A percentile compares a stretch with the other conserved stretches of the same genome.
Evolutionary conservation across 768 basidiomycete species (phyloP).

Genomic region (Serendipita sp.): DNA sequence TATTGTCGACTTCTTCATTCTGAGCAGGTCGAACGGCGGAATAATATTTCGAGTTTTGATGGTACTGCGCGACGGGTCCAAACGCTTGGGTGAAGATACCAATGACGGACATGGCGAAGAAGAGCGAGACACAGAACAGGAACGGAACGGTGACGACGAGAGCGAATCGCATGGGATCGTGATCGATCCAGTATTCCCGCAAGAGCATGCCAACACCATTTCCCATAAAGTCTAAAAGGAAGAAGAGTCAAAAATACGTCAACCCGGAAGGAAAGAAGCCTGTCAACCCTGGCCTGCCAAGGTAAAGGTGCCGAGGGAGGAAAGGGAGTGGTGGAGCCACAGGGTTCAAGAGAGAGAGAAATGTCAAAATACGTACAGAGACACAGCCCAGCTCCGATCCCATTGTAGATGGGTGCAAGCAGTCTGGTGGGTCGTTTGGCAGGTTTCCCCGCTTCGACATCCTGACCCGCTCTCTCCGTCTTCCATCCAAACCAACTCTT

Average conservation of each 20-base stretch:
- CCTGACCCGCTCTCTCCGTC: not conserved
- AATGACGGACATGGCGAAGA: constrained; percentile 52
- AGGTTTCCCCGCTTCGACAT: constrained; percentile 1
- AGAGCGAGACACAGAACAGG: constrained; percentile 60
- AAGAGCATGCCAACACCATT: constrained; percentile 44
- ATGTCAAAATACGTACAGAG: constrained; percentile 31
- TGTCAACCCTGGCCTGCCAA: too few relatives aligned
- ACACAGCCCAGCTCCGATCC: constrained; percentile 47
- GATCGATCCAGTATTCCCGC: constrained; percentile 53
- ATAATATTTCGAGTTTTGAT: constrained; percentile 73
- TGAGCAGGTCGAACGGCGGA: constrained; percentile 48
- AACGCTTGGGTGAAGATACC: constrained; percentile 20
- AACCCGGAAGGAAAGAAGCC: too few relatives aligned
- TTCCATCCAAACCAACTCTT: constrained; percentile 4
- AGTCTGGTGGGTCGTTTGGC: constrained; percentile 29
- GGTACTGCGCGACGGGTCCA: constrained; percentile 73
- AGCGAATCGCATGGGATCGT: constrained; percentile 44
- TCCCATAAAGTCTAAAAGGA: constrained; percentile 44
- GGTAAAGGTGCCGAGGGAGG: not conserved
- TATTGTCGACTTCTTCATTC: constrained; percentile 45
- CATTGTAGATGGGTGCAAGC: constrained; percentile 57
- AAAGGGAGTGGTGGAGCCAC: not conserved
- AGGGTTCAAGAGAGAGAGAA: not conserved
- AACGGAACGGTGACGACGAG: constrained; percentile 52
- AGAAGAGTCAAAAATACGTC: not conserved